Base-by-base conservation (phyloP, 2,329 filamentous ascomycete species). In the Talaromyces piceae region DNA sequence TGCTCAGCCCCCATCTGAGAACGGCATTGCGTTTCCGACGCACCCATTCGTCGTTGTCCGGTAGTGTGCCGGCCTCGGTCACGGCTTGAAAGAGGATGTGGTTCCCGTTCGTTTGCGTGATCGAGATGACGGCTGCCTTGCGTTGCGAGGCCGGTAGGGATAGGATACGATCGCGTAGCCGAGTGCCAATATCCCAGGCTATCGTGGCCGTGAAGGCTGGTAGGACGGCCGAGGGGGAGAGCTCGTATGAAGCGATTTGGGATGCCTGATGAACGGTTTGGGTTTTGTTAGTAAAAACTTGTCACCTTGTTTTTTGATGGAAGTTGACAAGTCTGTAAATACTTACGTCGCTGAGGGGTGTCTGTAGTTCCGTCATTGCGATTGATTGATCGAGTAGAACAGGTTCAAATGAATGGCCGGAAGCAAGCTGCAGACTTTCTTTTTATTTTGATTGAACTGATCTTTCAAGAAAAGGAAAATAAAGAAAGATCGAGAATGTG, bases 21-120 rank as follows among this genome's bases (percentile, higher is more conserved):
- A 89, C 87, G 0, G 84, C 85, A 53, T 81, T 81, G 12, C 83
- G 74, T 74, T 93, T 91, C 28, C 87, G 75, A 31, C 75, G 69
- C 20, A 88, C 83, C 85, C 84, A 88, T 25, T 70, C 69, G 64
- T 87, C 83, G 61, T 87, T 85, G 66, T 91, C 88, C 0, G 86
- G 84, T 54, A 78, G 74, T 4, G 82, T 80, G 5, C 87, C 87
- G 0, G 80, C 71, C 37, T 85, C 79, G 0, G 83, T 85, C 3
- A 79, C 81, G 52, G 76, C 74, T 64, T 90, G 86, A 73, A 89
- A 91, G 18, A 91, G 69, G 1, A 81, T 73, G 59, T 86, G 84
- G 9, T 50, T 54, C 53, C 58, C 47, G 55, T 60, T 45, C 18
- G 62, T 58, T n/a, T 67, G 45, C 2, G 68, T 55, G 54, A 74